Evolutionary conservation across 1,284 basidiomycete species (phyloP), one percentile per base, ranked within the genome.

Genomic region (Trichosporon coremiiforme): DNA sequence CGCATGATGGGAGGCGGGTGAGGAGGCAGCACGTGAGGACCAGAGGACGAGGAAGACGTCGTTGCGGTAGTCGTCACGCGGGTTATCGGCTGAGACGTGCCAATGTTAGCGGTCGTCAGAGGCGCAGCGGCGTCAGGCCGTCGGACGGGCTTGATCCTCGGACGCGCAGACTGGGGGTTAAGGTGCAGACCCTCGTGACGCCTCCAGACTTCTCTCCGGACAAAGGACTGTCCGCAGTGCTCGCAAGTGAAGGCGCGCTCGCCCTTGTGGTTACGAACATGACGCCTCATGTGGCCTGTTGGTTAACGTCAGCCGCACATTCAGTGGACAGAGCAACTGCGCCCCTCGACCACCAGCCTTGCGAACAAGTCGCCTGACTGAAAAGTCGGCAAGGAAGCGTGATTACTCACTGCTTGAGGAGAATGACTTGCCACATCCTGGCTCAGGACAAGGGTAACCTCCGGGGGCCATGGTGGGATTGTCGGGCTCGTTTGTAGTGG

Each of bases 151-250:
- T 70, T 70, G 66, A 70, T 68, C 5, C 70, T 64, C 3, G 70
- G 70, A 12, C 65, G 65, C 13, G 57, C 35, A 8, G 70, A 70
- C 60, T 70, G 66, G 12, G 70, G 70, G 33, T 65, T 70, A 45
- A 70, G 25, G 35, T 70, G 70, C 25, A 70, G 66, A 17, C 57
- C 63, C 50, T 70, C 70, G 33, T 70, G 70, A 7, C 70, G 70
- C 20, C 66, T 65, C 66, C 70, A 70, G 9, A 70, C 67, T 15
- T 70, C 70, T 20, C 70, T 41, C 22, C 70, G 63, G 31, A 68
- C 60, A 31, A 70, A 70, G 15, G 63, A 57, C 64, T 68, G 66
- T 15, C 70, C 70, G 50, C 70, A 70, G 45, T 70, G 67, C 15
- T 62, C 62, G 60, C 70, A 70, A 1, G 66, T 25, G 38, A 70